These are phyloP conservation scores for Arthrobotrys pseudoclavata DNA, from an alignment of 2,329 filamentous ascomycete species.

Conservation along the genomic window DNA sequence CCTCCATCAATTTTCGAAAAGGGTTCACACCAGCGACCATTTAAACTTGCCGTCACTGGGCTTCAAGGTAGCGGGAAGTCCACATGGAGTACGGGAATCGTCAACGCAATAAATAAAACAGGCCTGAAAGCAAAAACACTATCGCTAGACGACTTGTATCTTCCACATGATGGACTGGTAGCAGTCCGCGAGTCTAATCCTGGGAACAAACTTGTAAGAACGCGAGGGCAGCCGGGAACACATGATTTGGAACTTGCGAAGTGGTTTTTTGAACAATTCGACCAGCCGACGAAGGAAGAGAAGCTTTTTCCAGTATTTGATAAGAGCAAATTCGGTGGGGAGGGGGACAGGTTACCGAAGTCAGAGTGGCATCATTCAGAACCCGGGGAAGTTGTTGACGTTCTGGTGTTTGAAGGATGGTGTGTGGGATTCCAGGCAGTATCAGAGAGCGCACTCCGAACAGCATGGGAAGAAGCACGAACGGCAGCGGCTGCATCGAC, in stretches of 20 bases:
- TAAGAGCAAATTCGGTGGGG: constrained; percentile 81
- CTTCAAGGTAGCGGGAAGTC: constrained; percentile 95
- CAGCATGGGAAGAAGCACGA: constrained; percentile 67
- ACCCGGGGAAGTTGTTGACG: constrained; percentile 71
- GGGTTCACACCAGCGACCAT: constrained; percentile 68
- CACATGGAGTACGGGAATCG: constrained; percentile 80
- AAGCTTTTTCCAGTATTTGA: constrained; percentile 80
- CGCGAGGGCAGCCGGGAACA: constrained; percentile 85
- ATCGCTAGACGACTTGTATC: constrained; percentile 92
- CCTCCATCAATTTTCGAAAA: constrained; percentile 25
- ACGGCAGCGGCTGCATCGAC: not conserved
- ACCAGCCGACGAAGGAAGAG: constrained; percentile 67
- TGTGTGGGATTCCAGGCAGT: constrained; percentile 85
- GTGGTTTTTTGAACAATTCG: constrained; percentile 75
- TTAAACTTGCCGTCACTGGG: constrained; percentile 90
- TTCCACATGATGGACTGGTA: constrained; percentile 77
- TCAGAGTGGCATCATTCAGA: constrained; percentile 72
- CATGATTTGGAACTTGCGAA: constrained; percentile 79
- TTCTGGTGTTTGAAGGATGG: constrained; percentile 91
- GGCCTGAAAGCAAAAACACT: constrained; percentile 77
- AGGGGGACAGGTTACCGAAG: constrained; percentile 79
- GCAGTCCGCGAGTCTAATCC: constrained; percentile 76
- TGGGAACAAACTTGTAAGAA: constrained; percentile 81
- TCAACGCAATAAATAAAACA: constrained; percentile 72
- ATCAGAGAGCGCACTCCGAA: constrained; percentile 69